Evolutionary conservation across 2,329 filamentous ascomycete genomes (phyloP), one percentile per base, ranked within the genome.

Genomic region (Onygena corvina): DNA sequence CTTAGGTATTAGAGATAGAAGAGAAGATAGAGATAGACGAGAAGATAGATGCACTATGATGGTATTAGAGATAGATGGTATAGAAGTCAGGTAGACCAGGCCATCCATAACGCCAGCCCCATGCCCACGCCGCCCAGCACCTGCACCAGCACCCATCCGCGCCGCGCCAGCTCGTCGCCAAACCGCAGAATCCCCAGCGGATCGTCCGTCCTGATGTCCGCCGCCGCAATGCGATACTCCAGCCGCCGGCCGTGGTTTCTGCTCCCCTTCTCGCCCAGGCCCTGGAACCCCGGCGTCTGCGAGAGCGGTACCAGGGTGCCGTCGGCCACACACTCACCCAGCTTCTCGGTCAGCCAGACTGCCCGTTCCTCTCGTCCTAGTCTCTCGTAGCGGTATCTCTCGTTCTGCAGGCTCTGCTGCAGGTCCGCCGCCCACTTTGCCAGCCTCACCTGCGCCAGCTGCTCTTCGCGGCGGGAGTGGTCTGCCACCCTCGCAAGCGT

Each of bases 341-440:
- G 68, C 48, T 72, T 69, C 59, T 83, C 76, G 0, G 77, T 80
- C 27, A 86, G 70, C 83, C 84, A 88, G 23, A 80, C 69, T 2
- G 80, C 79, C 30, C 82, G 69, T 61, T 88, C 79, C 18, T 72
- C 75, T 18, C 75, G 72, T 3, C 76, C 75, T 0, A 85, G 67
- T 5, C 75, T 69, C 53, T 84, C 80, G 53, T 81, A 89, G 55
- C 79, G 71, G 23, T 77, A 76, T n/a, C 80, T 76, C 62, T 92
- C 86, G 51, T 81, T 82, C 23, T 80, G 76, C 1, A 92, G 70
- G 59, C 83, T 86, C 50, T 79, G 77, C 61, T 93, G 86, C 0
- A 94, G 71, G 57, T 92, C 84, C 5, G 80, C 76, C 0, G 87
- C 86, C 87, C 87, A 94, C 60, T 83, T 84, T 1, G 82, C 84